A percentile compares a stretch with the other conserved stretches of the same genome.
These are phyloP conservation scores for Pythium biforme DNA, from an alignment of 352 stramenopile species.

Conservation along the genomic window DNA sequence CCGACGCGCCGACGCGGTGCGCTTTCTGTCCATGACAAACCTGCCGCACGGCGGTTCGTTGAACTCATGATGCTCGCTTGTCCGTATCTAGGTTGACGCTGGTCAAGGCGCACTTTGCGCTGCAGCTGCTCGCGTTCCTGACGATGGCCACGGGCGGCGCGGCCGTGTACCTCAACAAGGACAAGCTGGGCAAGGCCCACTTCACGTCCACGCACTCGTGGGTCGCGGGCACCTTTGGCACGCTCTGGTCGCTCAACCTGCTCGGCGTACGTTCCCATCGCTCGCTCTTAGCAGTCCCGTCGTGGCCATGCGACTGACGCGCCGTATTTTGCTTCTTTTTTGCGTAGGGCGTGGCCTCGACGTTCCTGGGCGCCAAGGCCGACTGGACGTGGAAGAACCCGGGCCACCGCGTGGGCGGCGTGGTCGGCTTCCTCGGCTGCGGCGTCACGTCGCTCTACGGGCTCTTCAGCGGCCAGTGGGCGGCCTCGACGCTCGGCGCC, in stretches of 20 bases:
- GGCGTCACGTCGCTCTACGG: conserved; percentile 47
- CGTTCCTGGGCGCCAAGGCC: conserved; percentile 58
- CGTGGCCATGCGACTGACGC: no score
- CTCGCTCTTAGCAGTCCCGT: no score
- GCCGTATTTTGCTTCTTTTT: background rate
- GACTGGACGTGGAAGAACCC: conserved; percentile 75
- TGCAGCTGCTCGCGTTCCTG: conserved; percentile 50
- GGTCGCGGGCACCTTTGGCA: conserved; percentile 43
- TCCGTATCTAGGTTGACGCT: conserved; percentile 6
- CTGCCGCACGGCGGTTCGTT: background rate
- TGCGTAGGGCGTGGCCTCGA: conserved; percentile 44
- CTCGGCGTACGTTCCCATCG: conserved; percentile 45
- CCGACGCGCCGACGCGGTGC: conserved; percentile 48
- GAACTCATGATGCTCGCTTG: background rate
- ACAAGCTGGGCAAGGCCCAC: conserved; percentile 54
- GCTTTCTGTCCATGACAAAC: background rate
- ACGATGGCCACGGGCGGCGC: conserved; percentile 40
- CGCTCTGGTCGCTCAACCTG: conserved; percentile 54
- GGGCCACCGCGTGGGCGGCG: conserved; percentile 55
- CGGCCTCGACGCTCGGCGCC: conserved; percentile 37
- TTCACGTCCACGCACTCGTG: conserved; percentile 77
- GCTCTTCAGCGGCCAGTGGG: conserved; percentile 59
- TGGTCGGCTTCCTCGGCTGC: conserved; percentile 48
- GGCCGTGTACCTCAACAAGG: conserved; percentile 58
- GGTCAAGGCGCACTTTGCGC: conserved; percentile 48